Evolutionary conservation across 208 protist genomes (phyloP).

Genomic region (Leishmania aethiopica): DNA sequence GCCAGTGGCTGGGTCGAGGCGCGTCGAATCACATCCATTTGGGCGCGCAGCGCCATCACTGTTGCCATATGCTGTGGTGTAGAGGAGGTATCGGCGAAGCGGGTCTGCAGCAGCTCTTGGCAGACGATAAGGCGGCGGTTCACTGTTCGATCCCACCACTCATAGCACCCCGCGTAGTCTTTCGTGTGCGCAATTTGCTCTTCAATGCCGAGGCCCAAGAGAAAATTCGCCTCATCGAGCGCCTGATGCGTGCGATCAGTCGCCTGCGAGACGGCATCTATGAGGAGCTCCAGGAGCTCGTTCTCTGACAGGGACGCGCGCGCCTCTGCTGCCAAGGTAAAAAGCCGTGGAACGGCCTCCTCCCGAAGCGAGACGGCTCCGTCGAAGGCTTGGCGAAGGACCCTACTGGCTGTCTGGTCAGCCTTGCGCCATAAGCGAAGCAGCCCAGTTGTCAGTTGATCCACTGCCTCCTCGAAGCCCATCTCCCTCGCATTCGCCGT

Average conservation of each 20-base stretch:
- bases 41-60: slow-evolving; percentile 8
- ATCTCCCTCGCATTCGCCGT: neutral
- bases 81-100: neutral
- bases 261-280: slow-evolving; percentile 48
- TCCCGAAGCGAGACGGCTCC: slow-evolving; percentile 23
- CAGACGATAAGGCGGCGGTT: slow-evolving; percentile 47
- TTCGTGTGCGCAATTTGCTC: slow-evolving; percentile 64
- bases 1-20: slow-evolving; percentile 45
- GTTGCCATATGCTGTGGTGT: slow-evolving; percentile 7
- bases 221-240: slow-evolving; percentile 51
- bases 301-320: slow-evolving; percentile 31
- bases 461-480: slow-evolving; percentile 14
- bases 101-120: slow-evolving; percentile 33
- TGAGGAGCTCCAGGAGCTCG: slow-evolving; percentile 34
- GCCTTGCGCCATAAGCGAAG: slow-evolving; percentile 38
- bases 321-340: slow-evolving; percentile 33
- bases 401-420: slow-evolving; percentile 32
- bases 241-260: slow-evolving; percentile 27
- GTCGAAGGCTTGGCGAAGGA: slow-evolving; percentile 38
- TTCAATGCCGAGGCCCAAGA: slow-evolving; percentile 63
- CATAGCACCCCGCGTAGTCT: slow-evolving; percentile 60
- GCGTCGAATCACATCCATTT: slow-evolving; percentile 35
- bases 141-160: slow-evolving; percentile 60
- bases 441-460: slow-evolving; percentile 21
- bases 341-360: slow-evolving; percentile 33